These are phyloP conservation scores for Nannizziopsis barbatae DNA, from an alignment of 2,329 filamentous ascomycete species.

Conservation along the genomic window DNA sequence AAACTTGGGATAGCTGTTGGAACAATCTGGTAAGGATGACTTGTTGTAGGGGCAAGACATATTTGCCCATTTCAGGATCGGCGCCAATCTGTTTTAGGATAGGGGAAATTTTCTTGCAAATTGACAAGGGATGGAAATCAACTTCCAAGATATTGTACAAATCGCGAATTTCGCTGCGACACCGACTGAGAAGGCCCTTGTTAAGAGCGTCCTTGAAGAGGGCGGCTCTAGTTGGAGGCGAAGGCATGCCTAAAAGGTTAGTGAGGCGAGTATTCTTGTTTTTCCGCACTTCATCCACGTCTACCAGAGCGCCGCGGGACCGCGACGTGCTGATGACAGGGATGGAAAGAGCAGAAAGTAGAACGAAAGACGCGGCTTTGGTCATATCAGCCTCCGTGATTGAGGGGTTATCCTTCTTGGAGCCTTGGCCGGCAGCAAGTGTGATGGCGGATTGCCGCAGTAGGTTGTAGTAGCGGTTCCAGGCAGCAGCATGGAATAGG, in stretches of 20 bases:
- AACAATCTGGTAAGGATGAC: slow-evolving; percentile 96
- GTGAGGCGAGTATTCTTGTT: slow-evolving; percentile 98
- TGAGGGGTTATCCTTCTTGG: slow-evolving; percentile 89
- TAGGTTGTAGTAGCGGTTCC: slow-evolving; percentile 94
- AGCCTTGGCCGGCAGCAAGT: slow-evolving; percentile 71
- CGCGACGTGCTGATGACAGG: slow-evolving; percentile 97
- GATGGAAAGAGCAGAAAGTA: slow-evolving; percentile 91
- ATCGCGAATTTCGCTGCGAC: slow-evolving; percentile 85
- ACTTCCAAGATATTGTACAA: slow-evolving; percentile 98
- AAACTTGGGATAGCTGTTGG: slow-evolving; percentile 97
- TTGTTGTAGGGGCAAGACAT: slow-evolving; percentile 89
- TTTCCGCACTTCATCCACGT: slow-evolving; percentile 93
- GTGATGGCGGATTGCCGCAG: slow-evolving; percentile 79
- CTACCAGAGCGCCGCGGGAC: slow-evolving; percentile 87
- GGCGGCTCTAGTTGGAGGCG: slow-evolving; percentile 74
- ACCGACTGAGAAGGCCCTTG: slow-evolving; percentile 88
- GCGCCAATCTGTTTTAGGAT: slow-evolving; percentile 87
- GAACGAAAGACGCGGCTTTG: slow-evolving; percentile 88
- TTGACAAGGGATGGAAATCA: slow-evolving; percentile 96
- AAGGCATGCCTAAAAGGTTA: slow-evolving; percentile 85
- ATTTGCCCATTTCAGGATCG: slow-evolving; percentile 94
- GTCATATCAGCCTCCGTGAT: slow-evolving; percentile 82
- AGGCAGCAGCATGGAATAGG: slow-evolving; percentile 95
- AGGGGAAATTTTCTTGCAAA: slow-evolving; percentile 97
- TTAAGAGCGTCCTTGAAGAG: slow-evolving; percentile 93